Conservation (phyloP, 2,329 filamentous ascomycete species). For the Claviceps fusiformis region DNA sequence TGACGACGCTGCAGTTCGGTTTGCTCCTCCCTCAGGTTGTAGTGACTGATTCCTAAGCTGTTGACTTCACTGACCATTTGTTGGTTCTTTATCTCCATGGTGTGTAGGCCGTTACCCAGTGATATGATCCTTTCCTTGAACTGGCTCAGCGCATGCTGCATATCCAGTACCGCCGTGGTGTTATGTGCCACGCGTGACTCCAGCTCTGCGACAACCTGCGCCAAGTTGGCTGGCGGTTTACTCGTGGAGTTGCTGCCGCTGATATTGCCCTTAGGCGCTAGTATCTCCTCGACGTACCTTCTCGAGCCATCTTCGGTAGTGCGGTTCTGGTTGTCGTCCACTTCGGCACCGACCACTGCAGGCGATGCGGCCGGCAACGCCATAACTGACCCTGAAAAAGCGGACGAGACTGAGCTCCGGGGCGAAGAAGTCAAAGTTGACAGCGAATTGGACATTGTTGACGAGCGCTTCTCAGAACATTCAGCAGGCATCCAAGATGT, state of each 20-base stretch:
- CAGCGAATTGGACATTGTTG: neutral
- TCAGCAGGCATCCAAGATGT: neutral
- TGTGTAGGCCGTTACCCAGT: neutral
- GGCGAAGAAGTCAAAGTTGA: neutral
- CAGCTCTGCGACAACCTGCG: neutral
- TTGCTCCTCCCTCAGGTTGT: neutral
- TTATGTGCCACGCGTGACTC: neutral
- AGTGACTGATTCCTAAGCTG: neutral
- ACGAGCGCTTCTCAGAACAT: neutral
- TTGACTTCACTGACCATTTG: neutral
- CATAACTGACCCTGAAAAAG: neutral
- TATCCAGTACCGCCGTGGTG: neutral
- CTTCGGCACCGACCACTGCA: neutral
- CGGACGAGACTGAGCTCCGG: neutral
- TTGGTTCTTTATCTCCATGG: neutral
- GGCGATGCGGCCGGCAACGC: neutral
- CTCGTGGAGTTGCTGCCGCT: no score
- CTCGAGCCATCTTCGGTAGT: neutral
- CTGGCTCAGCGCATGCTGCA: neutral
- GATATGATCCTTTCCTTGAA: neutral
- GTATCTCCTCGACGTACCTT: neutral
- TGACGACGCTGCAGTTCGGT: neutral
- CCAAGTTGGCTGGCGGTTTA: neutral
- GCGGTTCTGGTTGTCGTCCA: neutral
- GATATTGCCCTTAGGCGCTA: neutral